Conservation (phyloP, 345 rosid species). For the Eucalyptus decipiens region DNA sequence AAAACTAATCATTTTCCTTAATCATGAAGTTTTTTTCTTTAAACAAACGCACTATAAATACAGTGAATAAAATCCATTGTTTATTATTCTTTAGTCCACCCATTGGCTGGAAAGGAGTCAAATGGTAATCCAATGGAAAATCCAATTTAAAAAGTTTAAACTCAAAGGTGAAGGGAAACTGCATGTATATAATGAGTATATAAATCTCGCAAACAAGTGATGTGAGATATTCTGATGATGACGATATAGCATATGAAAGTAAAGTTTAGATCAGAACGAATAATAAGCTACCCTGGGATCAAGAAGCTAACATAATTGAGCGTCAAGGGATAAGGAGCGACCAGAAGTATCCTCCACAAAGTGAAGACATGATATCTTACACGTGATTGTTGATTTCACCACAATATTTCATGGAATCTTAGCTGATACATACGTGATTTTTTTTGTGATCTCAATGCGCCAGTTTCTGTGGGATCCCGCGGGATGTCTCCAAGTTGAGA, state of each 20-base stretch:
- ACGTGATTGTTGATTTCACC: not conserved
- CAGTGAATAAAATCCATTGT: not conserved
- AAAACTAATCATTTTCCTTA: not conserved
- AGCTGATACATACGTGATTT: not conserved
- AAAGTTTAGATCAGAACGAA: not conserved
- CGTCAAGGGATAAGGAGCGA: not conserved
- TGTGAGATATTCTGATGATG: not conserved
- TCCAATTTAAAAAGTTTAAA: not conserved
- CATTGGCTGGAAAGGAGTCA: not conserved
- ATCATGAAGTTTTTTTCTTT: no score
- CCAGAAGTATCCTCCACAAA: not conserved
- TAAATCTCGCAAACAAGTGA: not conserved
- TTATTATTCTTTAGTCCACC: not conserved
- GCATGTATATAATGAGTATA: not conserved
- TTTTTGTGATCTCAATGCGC: not conserved
- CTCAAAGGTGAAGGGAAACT: not conserved
- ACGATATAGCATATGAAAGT: not conserved
- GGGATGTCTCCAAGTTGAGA: not conserved
- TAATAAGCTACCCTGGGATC: not conserved
- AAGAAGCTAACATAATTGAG: not conserved
- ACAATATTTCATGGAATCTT: not conserved
- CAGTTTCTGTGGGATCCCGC: not conserved
- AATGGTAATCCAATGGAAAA: no score
- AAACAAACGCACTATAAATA: not conserved
- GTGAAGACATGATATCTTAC: not conserved